Base-by-base conservation (phyloP, 345 rosid genomes). In the Mallotus nudiflorus region DNA sequence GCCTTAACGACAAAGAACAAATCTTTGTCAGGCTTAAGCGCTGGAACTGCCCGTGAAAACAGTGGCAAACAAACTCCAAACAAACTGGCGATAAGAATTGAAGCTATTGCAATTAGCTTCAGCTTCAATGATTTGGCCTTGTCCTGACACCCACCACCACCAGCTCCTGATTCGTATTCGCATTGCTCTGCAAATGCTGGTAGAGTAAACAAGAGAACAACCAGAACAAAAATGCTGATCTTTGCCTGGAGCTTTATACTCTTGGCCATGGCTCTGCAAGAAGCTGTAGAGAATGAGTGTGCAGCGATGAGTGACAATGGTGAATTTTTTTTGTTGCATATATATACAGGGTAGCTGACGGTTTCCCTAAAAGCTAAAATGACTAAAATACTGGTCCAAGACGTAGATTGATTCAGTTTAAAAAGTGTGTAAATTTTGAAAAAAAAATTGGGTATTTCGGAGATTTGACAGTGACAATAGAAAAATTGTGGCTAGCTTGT, bases 31-130 rank as follows among this genome's bases (percentile, higher is more conserved):
- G 82, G 77, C n/a, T 37, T 45, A 28, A 84, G 57, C 0, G 78
- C 81, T 2, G 76, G 75, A 1, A 84, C 37, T 0, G 6, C 9
- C 0, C n/a, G 62, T 2, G 80, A 27, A 2, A 79, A 59, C 49
- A 84, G 45, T 0, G 82, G 83, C 2, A 79, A 37, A 35, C 80
- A 78, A 9, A 82, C 85, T 12, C 86, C 85, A 4, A 81, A 19
- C 49, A 78, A 20, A 62, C 83, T 77, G 4, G 82, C 51, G 0
- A 53, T 68, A 25, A 82, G 65, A 9, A 82, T 85, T 13, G 86
- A 74, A 7, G 14, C 6, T 31, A 78, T 69, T 9, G 83, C 86
- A 6, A 78, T 66, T 65, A 76, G 0, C 72, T 85, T 82, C 45
- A 78, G 65, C 22, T 80, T 72, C 31, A 76, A 29, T 0, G 83